phyloP scores from a whole-genome alignment of 2,329 filamentous ascomycete species.

The Curvularia hawaiiensis region DNA sequence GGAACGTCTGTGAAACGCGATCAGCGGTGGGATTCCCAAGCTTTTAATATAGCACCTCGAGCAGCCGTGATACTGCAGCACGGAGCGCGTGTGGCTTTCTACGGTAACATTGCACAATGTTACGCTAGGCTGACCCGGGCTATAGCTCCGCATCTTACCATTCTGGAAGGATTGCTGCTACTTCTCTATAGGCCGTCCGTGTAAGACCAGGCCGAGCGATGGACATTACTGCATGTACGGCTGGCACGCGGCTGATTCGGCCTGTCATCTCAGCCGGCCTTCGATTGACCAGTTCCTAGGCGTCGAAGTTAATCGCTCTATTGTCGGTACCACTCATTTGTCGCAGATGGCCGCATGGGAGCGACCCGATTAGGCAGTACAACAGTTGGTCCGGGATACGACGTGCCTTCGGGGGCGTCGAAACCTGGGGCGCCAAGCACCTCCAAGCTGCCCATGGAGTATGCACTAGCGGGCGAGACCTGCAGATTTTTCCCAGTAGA shows the following conservation, averaged over 20 bases:
- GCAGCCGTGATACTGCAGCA: slow-evolving; percentile 40
- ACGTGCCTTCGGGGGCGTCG: slow-evolving; percentile 28
- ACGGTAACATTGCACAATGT: slow-evolving; percentile 42
- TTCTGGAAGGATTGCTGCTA: slow-evolving; percentile 40
- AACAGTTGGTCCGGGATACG: slow-evolving; percentile 41
- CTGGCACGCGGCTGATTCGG: slow-evolving; percentile 22
- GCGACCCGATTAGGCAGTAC: slow-evolving; percentile 28
- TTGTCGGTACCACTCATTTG: slow-evolving; percentile 11
- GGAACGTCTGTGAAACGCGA: slow-evolving; percentile 29
- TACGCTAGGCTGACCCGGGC: slow-evolving; percentile 32
- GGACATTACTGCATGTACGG: slow-evolving; percentile 15
- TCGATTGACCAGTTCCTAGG: slow-evolving; percentile 1
- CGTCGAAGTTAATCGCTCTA: slow-evolving; percentile 8
- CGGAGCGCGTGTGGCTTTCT: slow-evolving; percentile 37
- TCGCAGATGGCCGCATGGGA: slow-evolving; percentile 18
- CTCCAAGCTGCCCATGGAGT: slow-evolving; percentile 30
- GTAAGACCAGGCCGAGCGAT: slow-evolving; percentile 13
- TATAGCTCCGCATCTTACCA: slow-evolving; percentile 38
- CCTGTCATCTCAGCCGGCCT: slow-evolving; percentile 8
- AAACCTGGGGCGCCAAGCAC: slow-evolving; percentile 41
- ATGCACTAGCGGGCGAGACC: slow-evolving; percentile 24
- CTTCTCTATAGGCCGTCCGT: slow-evolving; percentile 22
- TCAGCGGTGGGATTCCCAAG: slow-evolving; percentile 25
- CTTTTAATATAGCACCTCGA: slow-evolving; percentile 39
- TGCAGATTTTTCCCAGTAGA: slow-evolving; percentile 30